Base-by-base conservation (phyloP, 805 yeast species). In the Hermanozyma aechmeae region DNA sequence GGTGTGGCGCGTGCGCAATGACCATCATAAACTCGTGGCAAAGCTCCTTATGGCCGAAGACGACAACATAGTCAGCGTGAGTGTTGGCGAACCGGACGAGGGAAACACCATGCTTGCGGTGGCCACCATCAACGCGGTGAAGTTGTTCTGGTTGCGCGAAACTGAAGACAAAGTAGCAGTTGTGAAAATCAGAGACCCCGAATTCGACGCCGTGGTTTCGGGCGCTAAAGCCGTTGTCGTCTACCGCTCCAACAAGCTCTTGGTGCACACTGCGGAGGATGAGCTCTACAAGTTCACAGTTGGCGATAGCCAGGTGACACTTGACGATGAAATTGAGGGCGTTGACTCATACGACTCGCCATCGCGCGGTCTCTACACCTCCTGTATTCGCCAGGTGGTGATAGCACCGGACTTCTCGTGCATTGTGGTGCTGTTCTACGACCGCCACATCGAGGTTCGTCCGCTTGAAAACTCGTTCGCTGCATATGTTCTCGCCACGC, bases 31-130 rank as follows among this genome's bases (percentile, higher is more conserved):
- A 33, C 52, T 86, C 34, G 75, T 81, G 2, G 65, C 81, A 30
- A 82, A 82, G 53, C 48, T 83, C 43, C 59, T 70, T 3, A 56
- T 79, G 34, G 65, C 73, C 26, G 92, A 79, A 38, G 94, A 82
- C 18, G 96, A 85, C 38, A 81, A 81, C 53, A 78, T 92, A 28
- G 61, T 85, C 1, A 57, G 69, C 20, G 84, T 80, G 34, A 65
- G 74, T 7, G 49, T 87, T 23, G 79, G 85, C 13, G 65, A 68
- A 14, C 20, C 30, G 3, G 27, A 24, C 15, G 35, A 40, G 15
- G 74, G 73, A 39, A 87, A 82, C 2, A 59, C 71, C 19, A 61
- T 74, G 16, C 54, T 92, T 29, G 79, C 78, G 0, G 92, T 87
- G 13, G 73, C 86, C 5, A 75, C 94, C 25, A 57, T 76, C 25